Base-by-base conservation (phyloP, 2,329 filamentous ascomycete species). In the Xylaria multiplex region DNA sequence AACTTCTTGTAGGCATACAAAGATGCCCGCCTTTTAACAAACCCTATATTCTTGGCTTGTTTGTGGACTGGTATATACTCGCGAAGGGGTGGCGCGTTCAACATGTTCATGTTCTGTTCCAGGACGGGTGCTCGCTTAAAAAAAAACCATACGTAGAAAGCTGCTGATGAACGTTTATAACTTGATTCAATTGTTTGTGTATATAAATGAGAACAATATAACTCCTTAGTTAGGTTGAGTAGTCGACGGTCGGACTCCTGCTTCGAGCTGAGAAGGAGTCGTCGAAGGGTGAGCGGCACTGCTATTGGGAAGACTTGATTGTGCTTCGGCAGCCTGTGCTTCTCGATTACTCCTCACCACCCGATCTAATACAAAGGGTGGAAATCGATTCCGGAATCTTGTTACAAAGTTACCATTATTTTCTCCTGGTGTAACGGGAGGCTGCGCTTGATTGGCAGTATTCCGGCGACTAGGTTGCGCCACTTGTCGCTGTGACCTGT, bases 251-350 rank as follows among this genome's bases (percentile, higher is more conserved):
- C 78, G 78, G 57, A 76, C 75, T 60, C 81, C 83, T 27, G 83
- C 78, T 73, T 85, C 83, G 11, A 85, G 77, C 69, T 84, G 82
- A 57, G 81, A 82, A 6, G 83, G 83, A 11, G 82, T 84, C 32
- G 72, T 68, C 1, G 74, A 65, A 9, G 76, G 37, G 9, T 69
- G 58, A 22, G 66, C 76, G 11, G 75, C 69, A 24, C 72, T 74
- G 9, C 75, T 74, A 42, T 43, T 63, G 16, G 68, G 22, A 68
- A 68, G 14, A 70, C 69, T 7, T 62, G 40, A 14, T 42, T 57
- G 59, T 1, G 70, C 48, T 27, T 66, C 65, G 1, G 59, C 32
- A 43, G 68, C 59, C 48, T 72, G 66, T 27, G 50, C 70, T 46
- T 73, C 73, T 48, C 71, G 74, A 37, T 72, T 72, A 65, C 71